A percentile compares a stretch with the other conserved stretches of the same genome.
Conservation (phyloP, 2,329 filamentous ascomycete genomes). For the Verticillium tricorpus region DNA sequence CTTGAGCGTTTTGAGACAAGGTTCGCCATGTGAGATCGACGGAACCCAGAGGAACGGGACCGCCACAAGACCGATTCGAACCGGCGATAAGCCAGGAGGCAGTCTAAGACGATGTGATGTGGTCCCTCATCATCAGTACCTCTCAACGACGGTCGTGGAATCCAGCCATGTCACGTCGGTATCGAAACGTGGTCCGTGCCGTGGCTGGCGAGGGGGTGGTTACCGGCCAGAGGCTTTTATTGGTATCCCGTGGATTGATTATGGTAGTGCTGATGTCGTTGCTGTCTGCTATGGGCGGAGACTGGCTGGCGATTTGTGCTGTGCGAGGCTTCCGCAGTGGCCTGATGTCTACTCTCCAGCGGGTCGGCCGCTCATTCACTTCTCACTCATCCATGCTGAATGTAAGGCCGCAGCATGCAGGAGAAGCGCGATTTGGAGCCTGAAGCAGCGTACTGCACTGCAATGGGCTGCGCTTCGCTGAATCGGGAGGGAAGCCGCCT, state of each 20-base stretch:
- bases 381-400: background rate
- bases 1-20: background rate
- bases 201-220: background rate
- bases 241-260: background rate
- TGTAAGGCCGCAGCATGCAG: background rate
- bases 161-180: background rate
- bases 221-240: too few species aligned
- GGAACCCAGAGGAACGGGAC: conserved; percentile 12
- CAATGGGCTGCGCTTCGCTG: background rate
- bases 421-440: background rate
- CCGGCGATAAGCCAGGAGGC: background rate
- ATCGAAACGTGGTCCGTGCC: background rate
- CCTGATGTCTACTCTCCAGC: background rate
- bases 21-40: conserved; percentile 11
- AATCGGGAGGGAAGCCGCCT: background rate
- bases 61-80: conserved; percentile 1
- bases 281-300: background rate
- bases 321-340: background rate
- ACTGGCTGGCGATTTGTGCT: background rate
- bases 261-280: background rate
- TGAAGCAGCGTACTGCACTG: background rate
- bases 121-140: background rate
- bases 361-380: background rate
- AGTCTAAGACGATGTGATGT: background rate
- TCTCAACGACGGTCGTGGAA: background rate